phyloP scores from a whole-genome alignment of 768 basidiomycete genomes.

The Candolleomyces aberdarensis region DNA sequence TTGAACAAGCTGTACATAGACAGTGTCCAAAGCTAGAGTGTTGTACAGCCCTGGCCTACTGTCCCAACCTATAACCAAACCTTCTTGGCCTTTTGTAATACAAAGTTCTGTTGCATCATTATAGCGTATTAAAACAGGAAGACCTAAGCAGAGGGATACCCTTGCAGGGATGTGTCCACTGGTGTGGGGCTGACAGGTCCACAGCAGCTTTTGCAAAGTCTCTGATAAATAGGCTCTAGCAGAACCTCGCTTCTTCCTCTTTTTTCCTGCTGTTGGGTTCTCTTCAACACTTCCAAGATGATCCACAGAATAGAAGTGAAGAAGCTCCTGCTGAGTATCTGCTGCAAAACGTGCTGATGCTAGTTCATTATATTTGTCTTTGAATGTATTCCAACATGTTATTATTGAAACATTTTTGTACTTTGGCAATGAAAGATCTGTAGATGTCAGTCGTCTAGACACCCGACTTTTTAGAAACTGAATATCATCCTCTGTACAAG shows the following conservation, averaged over 20 bases:
- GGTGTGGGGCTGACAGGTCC: conserved; percentile 15
- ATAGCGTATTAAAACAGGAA: conserved; percentile 30
- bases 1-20: conserved; percentile 26
- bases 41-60: conserved; percentile 6
- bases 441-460: background rate
- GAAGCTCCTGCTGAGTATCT: conserved; percentile 21
- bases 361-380: conserved; percentile 34
- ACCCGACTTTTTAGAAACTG: background rate
- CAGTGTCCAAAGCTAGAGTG: conserved; percentile 18
- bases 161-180: conserved; percentile 22
- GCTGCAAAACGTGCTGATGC: conserved; percentile 30
- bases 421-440: background rate
- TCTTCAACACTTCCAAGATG: conserved; percentile 17
- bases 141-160: conserved; percentile 26
- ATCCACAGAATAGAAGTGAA: conserved; percentile 18
- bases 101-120: conserved; percentile 32
- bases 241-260: background rate
- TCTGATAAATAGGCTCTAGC: background rate
- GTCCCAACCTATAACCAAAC: conserved; percentile 22
- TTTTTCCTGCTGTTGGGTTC: background rate
- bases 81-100: conserved; percentile 35
- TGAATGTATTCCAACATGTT: conserved; percentile 30
- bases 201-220: conserved; percentile 15
- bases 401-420: conserved; percentile 38
- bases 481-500: conserved; percentile 20